phyloP scores from a whole-genome alignment of 306 rosid species.

The Begonia loranthoides region DNA sequence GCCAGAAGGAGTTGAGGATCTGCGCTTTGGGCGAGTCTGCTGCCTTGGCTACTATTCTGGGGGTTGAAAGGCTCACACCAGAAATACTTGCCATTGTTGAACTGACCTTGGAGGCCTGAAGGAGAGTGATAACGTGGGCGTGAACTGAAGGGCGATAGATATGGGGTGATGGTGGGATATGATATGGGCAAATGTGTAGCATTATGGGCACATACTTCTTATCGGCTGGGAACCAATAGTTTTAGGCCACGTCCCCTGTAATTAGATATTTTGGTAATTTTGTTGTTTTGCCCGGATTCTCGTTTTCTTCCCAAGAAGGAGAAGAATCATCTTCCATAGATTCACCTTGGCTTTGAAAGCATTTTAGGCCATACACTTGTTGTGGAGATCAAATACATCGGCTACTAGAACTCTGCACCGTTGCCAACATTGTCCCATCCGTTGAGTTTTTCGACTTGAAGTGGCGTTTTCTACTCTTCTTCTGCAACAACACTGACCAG shows the following conservation, averaged over 20 bases:
- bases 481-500: conserved; percentile 33
- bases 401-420: no score
- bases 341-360: no score
- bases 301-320: no score
- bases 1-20: background rate
- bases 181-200: background rate
- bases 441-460: no score
- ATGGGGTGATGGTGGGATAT: background rate
- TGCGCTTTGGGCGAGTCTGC: background rate
- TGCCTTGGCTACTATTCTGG: background rate
- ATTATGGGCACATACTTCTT: background rate
- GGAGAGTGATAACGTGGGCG: no score
- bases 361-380: no score
- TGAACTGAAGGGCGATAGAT: no score
- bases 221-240: background rate
- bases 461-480: conserved; percentile 39
- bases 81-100: background rate
- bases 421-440: no score
- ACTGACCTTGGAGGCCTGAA: background rate
- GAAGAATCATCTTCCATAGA: no score
- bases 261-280: no score
- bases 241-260: background rate
- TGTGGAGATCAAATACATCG: no score
- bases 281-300: no score
- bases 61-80: background rate